These are phyloP conservation scores for Nothopassalora personata DNA, from an alignment of 2,329 filamentous ascomycete species.

Conservation along the genomic window DNA sequence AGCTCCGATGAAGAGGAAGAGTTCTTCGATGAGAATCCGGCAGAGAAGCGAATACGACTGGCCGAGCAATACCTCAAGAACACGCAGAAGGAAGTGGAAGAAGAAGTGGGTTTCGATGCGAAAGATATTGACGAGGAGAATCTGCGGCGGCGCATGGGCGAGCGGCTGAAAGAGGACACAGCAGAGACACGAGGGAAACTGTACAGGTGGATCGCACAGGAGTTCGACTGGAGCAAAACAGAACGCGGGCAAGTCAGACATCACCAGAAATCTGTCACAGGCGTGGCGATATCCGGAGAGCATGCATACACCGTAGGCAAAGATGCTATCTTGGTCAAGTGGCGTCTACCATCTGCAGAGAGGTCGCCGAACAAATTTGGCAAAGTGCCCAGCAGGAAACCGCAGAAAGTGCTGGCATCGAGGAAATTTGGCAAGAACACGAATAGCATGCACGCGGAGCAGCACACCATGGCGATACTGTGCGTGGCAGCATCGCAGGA, in stretches of 20 bases:
- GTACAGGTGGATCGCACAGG: conserved; percentile 71
- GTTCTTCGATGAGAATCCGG: conserved; percentile 80
- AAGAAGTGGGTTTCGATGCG: conserved; percentile 85
- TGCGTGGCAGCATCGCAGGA: conserved; percentile 82
- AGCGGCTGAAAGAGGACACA: conserved; percentile 84
- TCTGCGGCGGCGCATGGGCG: conserved; percentile 58
- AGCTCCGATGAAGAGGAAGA: conserved; percentile 63
- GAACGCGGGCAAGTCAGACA: conserved; percentile 68
- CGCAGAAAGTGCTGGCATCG: conserved; percentile 54
- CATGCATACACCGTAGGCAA: conserved; percentile 86
- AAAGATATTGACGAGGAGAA: conserved; percentile 88
- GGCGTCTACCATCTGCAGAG: conserved; percentile 66
- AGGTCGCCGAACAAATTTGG: conserved; percentile 7
- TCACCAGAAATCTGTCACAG: conserved; percentile 72
- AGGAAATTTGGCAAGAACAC: conserved; percentile 59
- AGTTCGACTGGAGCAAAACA: conserved; percentile 64
- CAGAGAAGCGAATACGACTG: conserved; percentile 76
- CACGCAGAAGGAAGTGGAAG: conserved; percentile 65
- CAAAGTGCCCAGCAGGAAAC: conserved; percentile 37
- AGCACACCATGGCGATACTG: conserved; percentile 75
- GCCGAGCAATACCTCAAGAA: conserved; percentile 93
- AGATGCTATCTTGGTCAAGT: conserved; percentile 80
- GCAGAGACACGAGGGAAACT: conserved; percentile 85
- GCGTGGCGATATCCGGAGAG: conserved; percentile 70
- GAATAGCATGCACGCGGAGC: conserved; percentile 57